phyloP scores from a whole-genome alignment of 495 filamentous ascomycete genomes.

The Penicillium diatomitis region DNA sequence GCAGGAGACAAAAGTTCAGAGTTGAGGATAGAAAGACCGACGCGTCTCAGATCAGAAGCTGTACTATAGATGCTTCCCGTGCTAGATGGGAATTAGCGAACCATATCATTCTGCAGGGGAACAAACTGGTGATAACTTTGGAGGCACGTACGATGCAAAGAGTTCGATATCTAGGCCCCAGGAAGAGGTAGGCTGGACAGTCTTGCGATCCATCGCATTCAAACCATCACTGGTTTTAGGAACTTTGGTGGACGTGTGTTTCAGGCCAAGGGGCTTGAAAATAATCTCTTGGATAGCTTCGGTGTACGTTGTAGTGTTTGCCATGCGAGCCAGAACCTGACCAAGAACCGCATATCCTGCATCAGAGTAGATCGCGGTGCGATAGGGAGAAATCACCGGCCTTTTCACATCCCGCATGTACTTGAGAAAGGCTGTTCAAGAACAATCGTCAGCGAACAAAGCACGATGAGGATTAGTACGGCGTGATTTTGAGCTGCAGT shows the following conservation, averaged over 20 bases:
- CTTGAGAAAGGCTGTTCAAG: neutral
- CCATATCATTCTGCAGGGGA: neutral
- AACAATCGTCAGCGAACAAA: too few relatives aligned
- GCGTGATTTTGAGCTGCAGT: too few relatives aligned
- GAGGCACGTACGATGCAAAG: neutral
- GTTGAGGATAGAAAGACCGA: slow-evolving; percentile 38
- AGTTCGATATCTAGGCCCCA: neutral
- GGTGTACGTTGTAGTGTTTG: neutral
- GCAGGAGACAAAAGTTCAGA: slow-evolving; percentile 29
- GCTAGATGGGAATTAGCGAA: neutral
- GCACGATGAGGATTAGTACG: too few relatives aligned
- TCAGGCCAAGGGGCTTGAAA: neutral
- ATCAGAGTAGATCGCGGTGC: slow-evolving; percentile 10
- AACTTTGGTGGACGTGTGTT: neutral
- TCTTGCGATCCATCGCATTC: neutral
- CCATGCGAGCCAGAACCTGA: neutral
- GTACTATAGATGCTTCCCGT: neutral
- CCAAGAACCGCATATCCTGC: neutral
- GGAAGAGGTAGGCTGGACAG: neutral
- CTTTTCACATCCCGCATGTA: slow-evolving; percentile 6
- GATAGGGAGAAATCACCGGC: slow-evolving; percentile 26
- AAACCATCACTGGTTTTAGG: neutral
- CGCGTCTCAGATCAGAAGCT: slow-evolving; percentile 7
- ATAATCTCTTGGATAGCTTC: neutral
- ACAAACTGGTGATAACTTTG: too few relatives aligned